Evolutionary conservation across 768 basidiomycete genomes (phyloP).

Genomic region (Goffeauzyma gilvescens): DNA sequence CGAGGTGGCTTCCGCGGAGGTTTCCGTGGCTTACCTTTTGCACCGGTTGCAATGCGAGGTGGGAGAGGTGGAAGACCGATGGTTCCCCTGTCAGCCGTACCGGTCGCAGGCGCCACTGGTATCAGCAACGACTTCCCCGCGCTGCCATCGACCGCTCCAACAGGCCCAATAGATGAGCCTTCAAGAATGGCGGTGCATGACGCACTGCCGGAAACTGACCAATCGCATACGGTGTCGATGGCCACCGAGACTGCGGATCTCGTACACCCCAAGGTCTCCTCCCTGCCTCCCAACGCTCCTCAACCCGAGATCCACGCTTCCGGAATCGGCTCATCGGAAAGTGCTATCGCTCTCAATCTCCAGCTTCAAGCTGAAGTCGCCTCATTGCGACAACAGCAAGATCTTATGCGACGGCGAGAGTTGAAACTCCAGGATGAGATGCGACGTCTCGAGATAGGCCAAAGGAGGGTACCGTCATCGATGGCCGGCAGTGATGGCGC

Average conservation of each 20-base stretch:
- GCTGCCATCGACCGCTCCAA: too few species aligned
- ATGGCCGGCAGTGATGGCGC: slow-evolving; percentile 4
- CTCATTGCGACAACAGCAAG: slow-evolving; percentile 8
- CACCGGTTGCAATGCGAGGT: too few species aligned
- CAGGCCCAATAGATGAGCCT: too few species aligned
- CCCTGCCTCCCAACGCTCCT: neutral
- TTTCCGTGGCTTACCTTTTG: too few species aligned
- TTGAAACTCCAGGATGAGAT: slow-evolving; percentile 4
- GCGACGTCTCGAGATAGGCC: slow-evolving; percentile 7
- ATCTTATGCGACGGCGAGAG: slow-evolving; percentile 3
- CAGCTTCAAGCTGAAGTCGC: slow-evolving; percentile 10
- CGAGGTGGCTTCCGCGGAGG: neutral
- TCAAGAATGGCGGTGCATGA: too few species aligned
- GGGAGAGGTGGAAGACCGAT: neutral
- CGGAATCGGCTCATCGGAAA: slow-evolving; percentile 2
- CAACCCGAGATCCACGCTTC: neutral
- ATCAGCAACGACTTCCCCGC: too few species aligned
- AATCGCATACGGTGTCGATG: too few species aligned
- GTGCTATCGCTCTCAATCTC: slow-evolving; percentile 2
- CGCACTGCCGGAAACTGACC: too few species aligned
- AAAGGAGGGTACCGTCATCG: slow-evolving; percentile 1
- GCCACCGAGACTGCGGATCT: too few species aligned
- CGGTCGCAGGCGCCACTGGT: neutral
- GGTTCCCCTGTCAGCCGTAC: neutral
- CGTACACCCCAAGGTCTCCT: too few species aligned